A percentile compares a stretch with the other conserved stretches of the same genome.
These are phyloP conservation scores for Santalum album DNA, from an alignment of 164 flowering plant genomes.

Conservation along the genomic window DNA sequence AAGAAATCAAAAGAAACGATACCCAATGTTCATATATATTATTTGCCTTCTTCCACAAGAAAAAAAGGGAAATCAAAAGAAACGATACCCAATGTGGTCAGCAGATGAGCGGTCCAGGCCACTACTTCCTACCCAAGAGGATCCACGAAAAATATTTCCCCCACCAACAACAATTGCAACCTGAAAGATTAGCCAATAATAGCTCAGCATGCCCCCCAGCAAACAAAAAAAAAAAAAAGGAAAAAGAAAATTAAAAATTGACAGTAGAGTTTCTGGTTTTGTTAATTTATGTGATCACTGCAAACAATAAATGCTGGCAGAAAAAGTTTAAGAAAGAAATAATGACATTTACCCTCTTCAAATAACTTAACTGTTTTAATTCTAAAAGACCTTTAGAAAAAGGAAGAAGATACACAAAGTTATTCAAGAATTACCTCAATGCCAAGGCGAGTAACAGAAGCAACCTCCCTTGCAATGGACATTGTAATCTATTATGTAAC, in stretches of 20 bases:
- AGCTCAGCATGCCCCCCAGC: not conserved
- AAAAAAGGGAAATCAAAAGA: not conserved
- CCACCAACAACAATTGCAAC: constrained; percentile 99
- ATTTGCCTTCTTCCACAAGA: too few relatives aligned
- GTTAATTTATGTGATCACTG: not conserved
- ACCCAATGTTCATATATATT: too few relatives aligned
- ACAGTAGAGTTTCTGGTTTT: not conserved
- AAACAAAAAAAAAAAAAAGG: too few relatives aligned
- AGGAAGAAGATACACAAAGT: too few relatives aligned
- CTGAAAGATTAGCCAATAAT: constrained; percentile 26
- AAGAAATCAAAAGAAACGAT: constrained; percentile 11
- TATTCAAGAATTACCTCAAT: constrained; percentile 49
- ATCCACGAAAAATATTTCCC: constrained; percentile 91
- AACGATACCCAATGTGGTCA: constrained; percentile 85
- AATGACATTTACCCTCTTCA: too few relatives aligned
- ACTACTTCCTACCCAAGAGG: constrained; percentile 94
- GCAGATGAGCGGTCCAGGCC: constrained; percentile 99
- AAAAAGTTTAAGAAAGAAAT: too few relatives aligned
- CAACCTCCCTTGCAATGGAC: constrained; percentile 96
- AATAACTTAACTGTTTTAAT: too few relatives aligned
- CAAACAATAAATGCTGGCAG: too few relatives aligned
- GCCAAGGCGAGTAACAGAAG: constrained; percentile 86
- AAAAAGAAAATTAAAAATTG: too few relatives aligned
- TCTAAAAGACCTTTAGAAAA: too few relatives aligned
- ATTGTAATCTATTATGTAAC: constrained; percentile 54